Evolutionary conservation across 2,329 filamentous ascomycete species (phyloP), one percentile per base, ranked within the genome.

Genomic region (Macroventuria anomochaeta): DNA sequence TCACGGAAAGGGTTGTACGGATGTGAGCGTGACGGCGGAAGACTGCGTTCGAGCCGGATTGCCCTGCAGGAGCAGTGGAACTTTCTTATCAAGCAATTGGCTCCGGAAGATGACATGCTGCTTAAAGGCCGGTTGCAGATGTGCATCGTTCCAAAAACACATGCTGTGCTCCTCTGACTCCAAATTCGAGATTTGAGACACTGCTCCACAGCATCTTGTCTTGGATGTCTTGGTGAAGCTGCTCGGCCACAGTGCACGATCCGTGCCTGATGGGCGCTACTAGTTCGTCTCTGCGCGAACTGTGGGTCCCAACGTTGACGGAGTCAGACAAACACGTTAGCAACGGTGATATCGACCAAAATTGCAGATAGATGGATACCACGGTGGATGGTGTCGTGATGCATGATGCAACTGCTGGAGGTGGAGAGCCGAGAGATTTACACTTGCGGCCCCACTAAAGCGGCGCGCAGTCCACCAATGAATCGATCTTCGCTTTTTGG

Each of bases 371-470:
- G 25, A 31, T 36, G 26, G 15, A 29, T 29, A 28, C 23, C 25
- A n/a, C 20, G 39, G 17, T 40, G 21, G 28, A 40, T 36, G 29
- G 44, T 54, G 44, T 48, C 39, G 50, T 53, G 32, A 23, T 53
- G 37, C 43, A 47, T 53, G 23, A 36, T 49, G 51, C 33, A 43
- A 37, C 18, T 18, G 32, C 29, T 40, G 26, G 29, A 44, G 29
- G 51, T 33, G 51, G 51, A 54, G 51, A 54, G 44, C 51, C 51
- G 51, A 54, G 39, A 43, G 43, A 39, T 25, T 20, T 39, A 15
- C 43, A 39, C 39, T 39, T 33, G 28, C 51, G 51, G 51, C 51
- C 51, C 51, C 51, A 44, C 51, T 39, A 43, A 28, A 38, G 37
- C 33, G 37, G 32, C 43, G 21, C 38, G 44, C 51, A 29, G 17